A percentile compares a stretch with the other conserved stretches of the same genome.
phyloP scores from a whole-genome alignment of 257 asterid species.

The Solanum rostratum region DNA sequence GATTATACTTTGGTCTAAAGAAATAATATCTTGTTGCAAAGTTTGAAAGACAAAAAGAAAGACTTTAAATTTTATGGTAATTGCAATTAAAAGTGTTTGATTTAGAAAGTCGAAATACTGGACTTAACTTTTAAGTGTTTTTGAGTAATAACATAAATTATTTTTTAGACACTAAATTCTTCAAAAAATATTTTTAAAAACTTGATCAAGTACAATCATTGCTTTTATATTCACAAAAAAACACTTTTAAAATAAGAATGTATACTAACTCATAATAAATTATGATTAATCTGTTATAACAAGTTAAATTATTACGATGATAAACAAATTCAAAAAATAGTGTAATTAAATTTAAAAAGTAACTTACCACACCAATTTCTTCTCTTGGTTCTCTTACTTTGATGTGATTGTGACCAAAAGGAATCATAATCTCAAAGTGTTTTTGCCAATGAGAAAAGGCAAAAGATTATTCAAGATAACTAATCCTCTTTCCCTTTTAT shows the following conservation, averaged over 20 bases:
- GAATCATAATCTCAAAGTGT: neutral
- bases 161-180: neutral
- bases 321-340: neutral
- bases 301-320: neutral
- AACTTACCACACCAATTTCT: neutral
- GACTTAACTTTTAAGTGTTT: neutral
- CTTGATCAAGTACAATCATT: neutral
- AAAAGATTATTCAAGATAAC: neutral
- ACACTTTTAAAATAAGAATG: neutral
- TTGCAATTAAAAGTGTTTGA: neutral
- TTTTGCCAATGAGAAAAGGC: neutral
- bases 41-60: neutral
- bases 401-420: neutral
- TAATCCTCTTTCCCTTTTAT: neutral
- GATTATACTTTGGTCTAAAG: neutral
- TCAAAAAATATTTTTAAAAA: neutral
- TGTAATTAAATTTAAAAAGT: neutral
- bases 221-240: neutral
- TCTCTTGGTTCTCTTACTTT: neutral
- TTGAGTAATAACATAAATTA: neutral
- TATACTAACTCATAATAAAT: neutral
- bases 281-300: neutral
- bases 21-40: neutral
- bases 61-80: neutral
- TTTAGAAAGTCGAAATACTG: neutral